phyloP scores from a whole-genome alignment of 1,284 basidiomycete species.

The Ceratobasidium sp. region DNA sequence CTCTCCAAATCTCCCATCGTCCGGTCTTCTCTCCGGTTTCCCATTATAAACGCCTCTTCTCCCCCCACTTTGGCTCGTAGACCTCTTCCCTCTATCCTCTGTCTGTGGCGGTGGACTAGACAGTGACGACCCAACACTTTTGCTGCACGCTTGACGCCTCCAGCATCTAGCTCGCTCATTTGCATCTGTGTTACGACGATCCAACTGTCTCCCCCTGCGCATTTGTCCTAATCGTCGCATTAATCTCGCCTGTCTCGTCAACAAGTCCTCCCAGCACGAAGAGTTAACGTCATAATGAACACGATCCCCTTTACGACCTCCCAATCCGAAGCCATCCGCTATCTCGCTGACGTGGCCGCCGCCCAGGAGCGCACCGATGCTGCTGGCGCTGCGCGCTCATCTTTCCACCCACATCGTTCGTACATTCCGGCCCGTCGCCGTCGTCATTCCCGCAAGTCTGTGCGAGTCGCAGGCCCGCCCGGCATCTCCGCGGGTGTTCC shows the following conservation, averaged over 20 bases:
- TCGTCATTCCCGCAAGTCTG: constrained; percentile 31
- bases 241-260: constrained; percentile 6
- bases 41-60: neutral
- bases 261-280: constrained; percentile 6
- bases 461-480: constrained; percentile 24
- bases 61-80: constrained; percentile 11
- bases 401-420: constrained; percentile 14
- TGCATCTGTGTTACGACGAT: constrained; percentile 23
- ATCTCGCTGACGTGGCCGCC: constrained; percentile 39
- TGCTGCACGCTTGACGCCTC: constrained; percentile 26
- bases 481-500: constrained; percentile 13
- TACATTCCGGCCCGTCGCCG: constrained; percentile 36
- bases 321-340: constrained; percentile 15
- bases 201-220: neutral
- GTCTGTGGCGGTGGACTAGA: constrained; percentile 40
- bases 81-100: constrained; percentile 35
- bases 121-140: constrained; percentile 2
- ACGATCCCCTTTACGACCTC: constrained; percentile 39
- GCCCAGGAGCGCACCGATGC: constrained; percentile 39
- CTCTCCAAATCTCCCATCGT: constrained; percentile 4
- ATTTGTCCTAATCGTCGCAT: neutral
- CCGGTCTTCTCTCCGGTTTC: neutral
- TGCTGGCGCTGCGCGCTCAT: neutral
- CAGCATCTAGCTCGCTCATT: constrained; percentile 12
- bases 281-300: constrained; percentile 43